Evolutionary conservation across 352 stramenopile genomes (phyloP).

Genomic region (Pythium sukuiense): DNA sequence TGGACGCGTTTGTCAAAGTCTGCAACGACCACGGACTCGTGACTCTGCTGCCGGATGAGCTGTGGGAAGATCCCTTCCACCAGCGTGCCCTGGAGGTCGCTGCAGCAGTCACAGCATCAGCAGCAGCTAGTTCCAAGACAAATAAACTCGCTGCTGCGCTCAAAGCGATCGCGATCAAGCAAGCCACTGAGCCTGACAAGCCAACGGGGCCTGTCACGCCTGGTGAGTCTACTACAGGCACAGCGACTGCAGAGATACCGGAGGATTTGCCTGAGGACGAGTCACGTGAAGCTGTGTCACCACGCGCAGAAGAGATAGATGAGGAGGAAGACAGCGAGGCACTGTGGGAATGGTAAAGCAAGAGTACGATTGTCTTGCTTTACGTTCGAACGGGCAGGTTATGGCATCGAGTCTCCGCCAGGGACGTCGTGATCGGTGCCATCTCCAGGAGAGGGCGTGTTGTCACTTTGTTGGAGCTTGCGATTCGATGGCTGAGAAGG

Average conservation of each 20-base stretch:
- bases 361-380: too few relatives aligned
- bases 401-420: neutral
- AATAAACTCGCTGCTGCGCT: conserved; percentile 1
- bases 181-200: neutral
- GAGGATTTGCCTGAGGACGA: conserved; percentile 33
- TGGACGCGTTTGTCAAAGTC: conserved; percentile 65
- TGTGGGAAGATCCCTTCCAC: conserved; percentile 51
- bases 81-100: neutral
- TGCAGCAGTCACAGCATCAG: neutral
- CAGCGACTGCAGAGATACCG: conserved; percentile 25
- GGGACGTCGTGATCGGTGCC: neutral
- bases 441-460: neutral
- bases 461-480: neutral
- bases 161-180: conserved; percentile 4
- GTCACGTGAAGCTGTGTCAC: conserved; percentile 14
- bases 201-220: neutral
- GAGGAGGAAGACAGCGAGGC: conserved; percentile 45
- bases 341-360: conserved; percentile 36
- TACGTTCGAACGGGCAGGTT: neutral
- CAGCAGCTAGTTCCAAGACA: neutral
- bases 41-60: conserved; percentile 59
- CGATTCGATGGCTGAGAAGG: neutral
- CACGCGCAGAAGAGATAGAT: conserved; percentile 47
- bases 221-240: neutral
- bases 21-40: conserved; percentile 75